Conservation (phyloP, 2,329 filamentous ascomycete genomes). For the Plectosphaerella cucumerina region DNA sequence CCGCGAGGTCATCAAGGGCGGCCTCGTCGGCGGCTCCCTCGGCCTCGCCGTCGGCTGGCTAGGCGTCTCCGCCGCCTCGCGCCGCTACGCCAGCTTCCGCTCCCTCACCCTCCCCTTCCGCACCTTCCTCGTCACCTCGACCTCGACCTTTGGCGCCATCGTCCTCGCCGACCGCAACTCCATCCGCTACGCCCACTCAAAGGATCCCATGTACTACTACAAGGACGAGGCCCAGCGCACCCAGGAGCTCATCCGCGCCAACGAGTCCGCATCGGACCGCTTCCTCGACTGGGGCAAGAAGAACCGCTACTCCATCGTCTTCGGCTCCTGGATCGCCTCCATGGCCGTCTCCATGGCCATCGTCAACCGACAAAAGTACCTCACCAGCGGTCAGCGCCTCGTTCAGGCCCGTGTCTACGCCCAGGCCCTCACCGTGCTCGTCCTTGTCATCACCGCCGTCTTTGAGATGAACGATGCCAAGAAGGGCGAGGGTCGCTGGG, state of each 20-base stretch:
- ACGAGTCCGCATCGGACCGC: conserved; percentile 55
- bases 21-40: conserved; percentile 64
- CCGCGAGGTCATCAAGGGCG: conserved; percentile 73
- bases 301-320: conserved; percentile 85
- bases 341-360: conserved; percentile 72
- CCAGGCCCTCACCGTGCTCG: conserved; percentile 80
- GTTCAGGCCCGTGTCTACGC: conserved; percentile 95
- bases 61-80: conserved; percentile 64
- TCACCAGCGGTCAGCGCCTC: conserved; percentile 77
- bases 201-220: conserved; percentile 66
- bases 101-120: conserved; percentile 84
- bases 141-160: conserved; percentile 82
- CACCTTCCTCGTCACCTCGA: conserved; percentile 80
- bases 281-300: conserved; percentile 69
- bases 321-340: conserved; percentile 73
- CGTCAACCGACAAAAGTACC: conserved; percentile 72
- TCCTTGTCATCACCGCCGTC: conserved; percentile 75
- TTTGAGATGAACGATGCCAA: conserved; percentile 78
- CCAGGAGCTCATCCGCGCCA: conserved; percentile 47
- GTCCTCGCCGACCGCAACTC: conserved; percentile 74
- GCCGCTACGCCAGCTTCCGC: conserved; percentile 74
- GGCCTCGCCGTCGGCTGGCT: conserved; percentile 64
- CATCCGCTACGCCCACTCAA: conserved; percentile 61
- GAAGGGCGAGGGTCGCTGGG: conserved; percentile 72
- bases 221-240: conserved; percentile 58